Percentiles rank a stretch among this genome's conserved stretches.
Conservation (phyloP, 108 stramenopile genomes). For the Fragilaria crotonensis region DNA sequence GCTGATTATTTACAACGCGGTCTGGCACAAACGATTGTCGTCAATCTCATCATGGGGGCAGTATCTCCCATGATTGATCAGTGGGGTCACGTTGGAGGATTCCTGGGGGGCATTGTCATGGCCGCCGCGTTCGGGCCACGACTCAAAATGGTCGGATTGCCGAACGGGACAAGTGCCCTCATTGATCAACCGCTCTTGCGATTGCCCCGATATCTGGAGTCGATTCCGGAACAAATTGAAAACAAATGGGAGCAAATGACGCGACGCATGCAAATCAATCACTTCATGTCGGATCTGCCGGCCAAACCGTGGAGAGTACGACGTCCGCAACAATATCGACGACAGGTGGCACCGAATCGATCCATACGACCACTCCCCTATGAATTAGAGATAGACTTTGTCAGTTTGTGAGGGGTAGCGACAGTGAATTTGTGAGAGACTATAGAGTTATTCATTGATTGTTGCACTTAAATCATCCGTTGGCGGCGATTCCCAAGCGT, state of each 20-base stretch:
- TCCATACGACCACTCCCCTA: conserved; percentile 16
- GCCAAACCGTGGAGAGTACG: conserved; percentile 29
- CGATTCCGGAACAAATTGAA: conserved; percentile 26
- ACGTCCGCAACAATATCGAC: conserved; percentile 6
- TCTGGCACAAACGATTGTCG: conserved; percentile 20
- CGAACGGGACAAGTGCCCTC: conserved; percentile 30
- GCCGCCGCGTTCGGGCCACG: conserved; percentile 69
- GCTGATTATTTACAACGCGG: conserved; percentile 5
- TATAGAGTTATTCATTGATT: no score
- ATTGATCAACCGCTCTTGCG: conserved; percentile 47
- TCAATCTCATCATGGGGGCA: conserved; percentile 36
- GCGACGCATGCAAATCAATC: conserved; percentile 23
- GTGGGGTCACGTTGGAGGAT: conserved; percentile 63
- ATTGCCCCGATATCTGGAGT: conserved; percentile 35
- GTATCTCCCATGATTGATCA: conserved; percentile 67
- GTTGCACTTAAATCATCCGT: no score
- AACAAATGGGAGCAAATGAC: conserved; percentile 14
- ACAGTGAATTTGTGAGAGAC: no score
- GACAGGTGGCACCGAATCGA: conserved; percentile 10
- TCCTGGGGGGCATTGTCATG: conserved; percentile 68
- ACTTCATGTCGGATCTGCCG: conserved; percentile 17
- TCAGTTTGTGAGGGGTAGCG: no score
- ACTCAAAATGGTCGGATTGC: conserved; percentile 44
- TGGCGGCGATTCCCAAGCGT: background rate
- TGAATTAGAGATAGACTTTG: no score